Percentiles rank a stretch among this genome's conserved stretches.
phyloP scores from a whole-genome alignment of 257 asterid genomes.

The Thymus mandschuricus region DNA sequence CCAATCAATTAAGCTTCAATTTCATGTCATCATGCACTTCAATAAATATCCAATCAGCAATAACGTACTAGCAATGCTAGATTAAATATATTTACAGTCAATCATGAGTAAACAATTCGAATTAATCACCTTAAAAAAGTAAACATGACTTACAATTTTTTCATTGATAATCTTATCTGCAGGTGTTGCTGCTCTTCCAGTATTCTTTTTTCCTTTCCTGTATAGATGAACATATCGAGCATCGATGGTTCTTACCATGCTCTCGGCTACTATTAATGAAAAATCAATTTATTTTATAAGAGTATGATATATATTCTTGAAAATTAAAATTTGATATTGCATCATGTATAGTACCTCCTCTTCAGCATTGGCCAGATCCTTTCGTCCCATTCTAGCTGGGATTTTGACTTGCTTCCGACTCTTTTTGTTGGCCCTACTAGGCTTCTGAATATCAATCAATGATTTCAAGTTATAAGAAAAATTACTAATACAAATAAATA shows the following conservation, averaged over 20 bases:
- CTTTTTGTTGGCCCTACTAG: not conserved
- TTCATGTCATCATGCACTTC: too few species aligned
- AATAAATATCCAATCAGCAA: too few species aligned
- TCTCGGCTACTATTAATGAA: not conserved
- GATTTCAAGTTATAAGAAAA: not conserved
- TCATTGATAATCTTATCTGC: not conserved
- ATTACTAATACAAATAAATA: too few species aligned
- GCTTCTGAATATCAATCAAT: not conserved
- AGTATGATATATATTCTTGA: not conserved
- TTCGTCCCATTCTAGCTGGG: conserved; percentile 12
- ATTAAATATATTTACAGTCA: too few species aligned
- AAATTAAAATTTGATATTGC: not conserved
- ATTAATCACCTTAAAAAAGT: too few species aligned
- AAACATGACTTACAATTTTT: not conserved
- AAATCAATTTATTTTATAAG: not conserved
- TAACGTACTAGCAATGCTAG: too few species aligned
- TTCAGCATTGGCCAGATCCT: not conserved
- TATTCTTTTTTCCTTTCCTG: not conserved
- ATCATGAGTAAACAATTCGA: too few species aligned
- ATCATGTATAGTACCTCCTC: not conserved
- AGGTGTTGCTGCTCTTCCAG: too few species aligned
- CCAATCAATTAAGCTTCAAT: too few species aligned
- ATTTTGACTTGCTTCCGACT: not conserved
- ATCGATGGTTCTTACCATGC: conserved; percentile 4
- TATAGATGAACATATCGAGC: not conserved